Conservation (phyloP, 192 early-diverging fungal genomes). For the Lobosporangium transversale region DNA sequence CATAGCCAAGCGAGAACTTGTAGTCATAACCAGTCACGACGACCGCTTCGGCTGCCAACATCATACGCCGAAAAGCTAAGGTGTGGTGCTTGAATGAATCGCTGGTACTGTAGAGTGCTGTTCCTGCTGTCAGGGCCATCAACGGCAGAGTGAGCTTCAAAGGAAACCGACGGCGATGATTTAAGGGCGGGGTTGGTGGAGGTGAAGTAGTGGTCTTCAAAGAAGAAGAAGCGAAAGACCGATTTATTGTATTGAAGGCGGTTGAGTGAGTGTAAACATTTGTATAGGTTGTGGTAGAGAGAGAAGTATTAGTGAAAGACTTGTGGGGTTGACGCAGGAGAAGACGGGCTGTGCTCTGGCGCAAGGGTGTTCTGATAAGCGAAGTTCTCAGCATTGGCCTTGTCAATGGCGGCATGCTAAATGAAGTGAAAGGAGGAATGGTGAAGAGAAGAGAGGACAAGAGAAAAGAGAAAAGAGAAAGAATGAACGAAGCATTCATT, state of each 20-base stretch:
- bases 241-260: no score
- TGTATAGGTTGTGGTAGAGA: no score
- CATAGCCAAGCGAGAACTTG: slow-evolving; percentile 35
- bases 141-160: slow-evolving; percentile 13
- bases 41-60: slow-evolving; percentile 29
- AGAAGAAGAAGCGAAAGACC: background rate
- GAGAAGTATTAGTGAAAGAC: background rate
- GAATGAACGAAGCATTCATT: background rate
- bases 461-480: background rate
- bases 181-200: background rate
- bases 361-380: background rate
- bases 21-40: slow-evolving; percentile 38
- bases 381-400: background rate
- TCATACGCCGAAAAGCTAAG: slow-evolving; percentile 1
- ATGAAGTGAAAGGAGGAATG: background rate
- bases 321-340: background rate
- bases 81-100: slow-evolving; percentile 21
- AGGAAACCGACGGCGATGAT: slow-evolving; percentile 10
- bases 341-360: background rate
- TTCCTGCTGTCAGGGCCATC: background rate
- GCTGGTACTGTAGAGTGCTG: slow-evolving; percentile 7
- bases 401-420: background rate
- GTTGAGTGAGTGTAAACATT: no score
- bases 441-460: background rate
- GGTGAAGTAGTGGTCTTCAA: background rate